Base-by-base conservation (phyloP, 73 alveolate genomes). In the Paramecium caudatum region DNA sequence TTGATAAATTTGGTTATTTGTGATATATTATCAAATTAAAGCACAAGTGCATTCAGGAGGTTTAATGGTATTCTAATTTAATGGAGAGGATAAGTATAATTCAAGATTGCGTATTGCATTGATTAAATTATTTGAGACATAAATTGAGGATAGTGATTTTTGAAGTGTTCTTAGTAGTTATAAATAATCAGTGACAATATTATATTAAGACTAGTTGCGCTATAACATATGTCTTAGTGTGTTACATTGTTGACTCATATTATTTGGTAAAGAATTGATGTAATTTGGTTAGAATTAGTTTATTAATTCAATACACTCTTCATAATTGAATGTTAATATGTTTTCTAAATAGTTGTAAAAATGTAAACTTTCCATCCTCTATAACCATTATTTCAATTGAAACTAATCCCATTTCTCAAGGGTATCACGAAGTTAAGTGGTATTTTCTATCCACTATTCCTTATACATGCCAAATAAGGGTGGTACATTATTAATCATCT, bases 1-100 rank as follows among this genome's bases (percentile, higher is more conserved):
- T 86, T 86, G 84, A 86, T 49, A 86, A 61, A 63, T 47, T 62
- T 37, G 93, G 93, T 23, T 86, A 86, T 65, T 41, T 78, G 10
- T 86, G 93, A 86, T 5, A 84, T 70, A 55, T 23, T 46, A 19
- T 55, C 80, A 55, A 23, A 55, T 27, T 21, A 3, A 0, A 19
- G 46, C 30, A 43, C 80, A 55, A 55, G 23, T 55, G n/a, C 80
- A 55, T 55, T 55, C 80, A 27, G 23, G 30, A 1, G 80, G 80
- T 21, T 55, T 55, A 10, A 55, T 55, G n/a, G 80, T 55, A 55
- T 55, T 55, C 30, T 55, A 55, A 55, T 55, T 55, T 21, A 55
- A 55, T 3, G 80, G 80, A 19, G 80, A 55, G 45, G 80, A 55
- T 5, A 55, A 21, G 21, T 55, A 55, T 55, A 55, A 55, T 55